These are phyloP conservation scores for Nissolia schottii DNA, from an alignment of 306 rosid genomes.

Conservation along the genomic window DNA sequence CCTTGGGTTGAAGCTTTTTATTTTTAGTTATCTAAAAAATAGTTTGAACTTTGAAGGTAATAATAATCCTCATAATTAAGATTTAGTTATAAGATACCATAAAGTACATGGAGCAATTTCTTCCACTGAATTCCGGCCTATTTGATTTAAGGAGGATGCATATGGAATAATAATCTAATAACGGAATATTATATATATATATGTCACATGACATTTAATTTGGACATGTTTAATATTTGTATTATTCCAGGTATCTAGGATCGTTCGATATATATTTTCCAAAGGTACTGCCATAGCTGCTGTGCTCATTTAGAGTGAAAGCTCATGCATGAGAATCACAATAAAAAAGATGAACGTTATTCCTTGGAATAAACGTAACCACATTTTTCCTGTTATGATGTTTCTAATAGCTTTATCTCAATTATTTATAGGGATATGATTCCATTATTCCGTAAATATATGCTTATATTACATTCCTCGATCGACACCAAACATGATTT, in stretches of 20 bases:
- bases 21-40: no score
- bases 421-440: conserved; percentile 39
- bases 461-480: conserved; percentile 19
- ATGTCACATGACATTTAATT: conserved; percentile 8
- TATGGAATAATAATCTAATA: conserved; percentile 12
- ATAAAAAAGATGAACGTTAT: neutral
- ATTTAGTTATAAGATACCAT: neutral
- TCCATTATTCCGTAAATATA: conserved; percentile 46
- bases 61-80: neutral
- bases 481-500: neutral
- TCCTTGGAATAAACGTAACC: conserved; percentile 13
- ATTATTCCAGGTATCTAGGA: neutral
- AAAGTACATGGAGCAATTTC: neutral
- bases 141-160: neutral
- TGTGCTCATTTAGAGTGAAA: neutral
- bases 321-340: neutral
- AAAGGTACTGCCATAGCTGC: neutral
- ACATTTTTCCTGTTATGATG: neutral
- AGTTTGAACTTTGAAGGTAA: neutral
- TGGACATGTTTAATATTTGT: neutral
- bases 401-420: conserved; percentile 18
- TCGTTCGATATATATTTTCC: neutral
- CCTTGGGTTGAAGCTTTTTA: no score
- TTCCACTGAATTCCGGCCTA: neutral
- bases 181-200: neutral